Base-by-base conservation (phyloP, 129 eudicot species). In the Dittrichia graveolens region DNA sequence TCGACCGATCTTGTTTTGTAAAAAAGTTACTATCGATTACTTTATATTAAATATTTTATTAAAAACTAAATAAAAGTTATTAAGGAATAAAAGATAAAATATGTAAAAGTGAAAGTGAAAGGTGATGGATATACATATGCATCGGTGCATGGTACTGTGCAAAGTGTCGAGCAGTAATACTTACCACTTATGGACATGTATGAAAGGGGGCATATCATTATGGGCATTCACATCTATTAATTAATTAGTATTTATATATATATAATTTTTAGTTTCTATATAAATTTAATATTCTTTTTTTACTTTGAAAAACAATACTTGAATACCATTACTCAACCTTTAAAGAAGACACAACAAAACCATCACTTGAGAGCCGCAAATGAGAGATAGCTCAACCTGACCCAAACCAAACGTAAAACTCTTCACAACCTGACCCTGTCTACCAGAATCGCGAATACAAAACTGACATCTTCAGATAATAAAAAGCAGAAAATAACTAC, bases 21-120 rank as follows among this genome's bases (percentile, higher is more conserved):
- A 18, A 14, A 54, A 12, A n/a, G n/a, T 39, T 5, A 11, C 16
- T 45, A 46, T 18, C n/a, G n/a, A n/a, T n/a, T n/a, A n/a, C n/a
- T 38, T 38, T 53, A n/a, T 6, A 31, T 53, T 38, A n/a, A 40
- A 49, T 64, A 12, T 39, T 40, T 64, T 31, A 43, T 41, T 65
- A 41, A 9, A 53, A 31, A 53, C 16, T 24, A 53, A 62, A 56
- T 19, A 41, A 55, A n/a, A n/a, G n/a, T n/a, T n/a, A 15, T 12
- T 5, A 38, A 40, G 8, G 46, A 54, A 54, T 44, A 75, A 31
- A 61, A 11, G 35, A 57, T 47, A 45, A 67, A 60, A 69, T 40
- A 71, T 34, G 72, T 53, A 41, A 78, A 78, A 70, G 81, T 61
- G 66, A 78, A 78, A 71, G 77, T 13, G 72, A 59, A 48, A 58